phyloP scores from a whole-genome alignment of 1,139 yeast species.

The Hansenula lynferdii region DNA sequence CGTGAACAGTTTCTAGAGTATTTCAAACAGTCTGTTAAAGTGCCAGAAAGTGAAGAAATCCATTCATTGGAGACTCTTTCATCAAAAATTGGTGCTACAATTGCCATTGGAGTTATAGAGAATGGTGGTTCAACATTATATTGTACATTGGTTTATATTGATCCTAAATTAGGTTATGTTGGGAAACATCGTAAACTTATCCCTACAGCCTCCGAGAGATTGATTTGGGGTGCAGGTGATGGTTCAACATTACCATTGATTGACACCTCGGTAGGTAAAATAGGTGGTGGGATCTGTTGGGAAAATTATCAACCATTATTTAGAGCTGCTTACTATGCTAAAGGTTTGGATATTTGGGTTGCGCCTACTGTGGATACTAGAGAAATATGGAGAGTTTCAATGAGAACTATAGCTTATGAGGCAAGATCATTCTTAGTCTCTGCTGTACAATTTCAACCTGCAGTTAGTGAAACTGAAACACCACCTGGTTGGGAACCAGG shows the following conservation, averaged over 20 bases:
- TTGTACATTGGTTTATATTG: slow-evolving; percentile 32
- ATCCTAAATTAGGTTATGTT: slow-evolving; percentile 29
- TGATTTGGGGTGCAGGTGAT: slow-evolving; percentile 39
- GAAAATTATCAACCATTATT: slow-evolving; percentile 31
- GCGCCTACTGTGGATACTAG: slow-evolving; percentile 40
- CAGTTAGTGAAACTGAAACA: slow-evolving; percentile 7
- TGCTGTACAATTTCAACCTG: slow-evolving; percentile 27
- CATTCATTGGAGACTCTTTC: slow-evolving; percentile 24
- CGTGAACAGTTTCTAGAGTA: slow-evolving; percentile 32
- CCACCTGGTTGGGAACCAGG: slow-evolving; percentile 12
- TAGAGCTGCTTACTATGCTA: slow-evolving; percentile 34
- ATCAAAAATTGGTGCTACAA: slow-evolving; percentile 23
- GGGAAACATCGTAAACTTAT: slow-evolving; percentile 36
- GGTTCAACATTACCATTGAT: slow-evolving; percentile 35
- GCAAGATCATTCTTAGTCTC: slow-evolving; percentile 30
- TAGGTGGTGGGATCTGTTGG: slow-evolving; percentile 41
- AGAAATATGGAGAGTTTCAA: slow-evolving; percentile 31
- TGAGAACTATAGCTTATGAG: slow-evolving; percentile 32
- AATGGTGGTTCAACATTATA: slow-evolving; percentile 32
- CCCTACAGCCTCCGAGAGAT: slow-evolving; percentile 36
- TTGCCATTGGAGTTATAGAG: slow-evolving; percentile 32
- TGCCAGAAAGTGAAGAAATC: slow-evolving; percentile 29
- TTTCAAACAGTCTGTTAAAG: slow-evolving; percentile 25
- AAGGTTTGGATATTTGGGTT: slow-evolving; percentile 32
- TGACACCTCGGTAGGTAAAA: slow-evolving; percentile 26